These are phyloP conservation scores for Ceratocystis harringtonii DNA, from an alignment of 2,329 filamentous ascomycete genomes.

Conservation along the genomic window DNA sequence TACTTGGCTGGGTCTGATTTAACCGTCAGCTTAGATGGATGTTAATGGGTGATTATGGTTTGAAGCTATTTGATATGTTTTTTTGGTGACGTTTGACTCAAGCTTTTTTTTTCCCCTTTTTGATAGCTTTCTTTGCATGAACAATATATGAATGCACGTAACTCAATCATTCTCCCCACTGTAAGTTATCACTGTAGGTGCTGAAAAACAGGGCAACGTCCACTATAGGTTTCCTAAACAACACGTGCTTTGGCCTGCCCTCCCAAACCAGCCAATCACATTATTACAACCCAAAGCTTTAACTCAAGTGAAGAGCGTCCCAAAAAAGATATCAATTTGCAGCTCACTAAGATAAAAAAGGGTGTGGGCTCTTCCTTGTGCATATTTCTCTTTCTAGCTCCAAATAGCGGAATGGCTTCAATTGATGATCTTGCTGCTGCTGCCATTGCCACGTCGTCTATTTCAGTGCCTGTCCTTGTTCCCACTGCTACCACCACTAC, in stretches of 20 bases:
- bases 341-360: background rate
- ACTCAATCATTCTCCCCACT: too few relatives aligned
- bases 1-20: background rate
- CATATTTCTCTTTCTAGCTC: background rate
- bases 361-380: background rate
- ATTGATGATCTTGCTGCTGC: conserved; percentile 37
- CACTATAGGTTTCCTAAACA: too few relatives aligned
- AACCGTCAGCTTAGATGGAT: background rate
- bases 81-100: background rate
- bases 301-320: too few relatives aligned
- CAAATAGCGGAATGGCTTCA: conserved; percentile 28
- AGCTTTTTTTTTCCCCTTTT: background rate
- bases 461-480: conserved; percentile 19
- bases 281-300: too few relatives aligned
- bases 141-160: too few relatives aligned
- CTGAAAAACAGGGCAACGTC: too few relatives aligned
- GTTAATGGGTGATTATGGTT: background rate
- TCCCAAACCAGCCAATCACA: too few relatives aligned
- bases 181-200: too few relatives aligned
- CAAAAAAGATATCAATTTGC: background rate
- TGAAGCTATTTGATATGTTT: background rate
- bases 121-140: background rate
- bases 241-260: too few relatives aligned
- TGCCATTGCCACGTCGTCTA: conserved; percentile 30
- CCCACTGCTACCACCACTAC: conserved; percentile 19